These are phyloP conservation scores for Penicillium sclerotigenum DNA, from an alignment of 2,329 filamentous ascomycete genomes.

Conservation along the genomic window DNA sequence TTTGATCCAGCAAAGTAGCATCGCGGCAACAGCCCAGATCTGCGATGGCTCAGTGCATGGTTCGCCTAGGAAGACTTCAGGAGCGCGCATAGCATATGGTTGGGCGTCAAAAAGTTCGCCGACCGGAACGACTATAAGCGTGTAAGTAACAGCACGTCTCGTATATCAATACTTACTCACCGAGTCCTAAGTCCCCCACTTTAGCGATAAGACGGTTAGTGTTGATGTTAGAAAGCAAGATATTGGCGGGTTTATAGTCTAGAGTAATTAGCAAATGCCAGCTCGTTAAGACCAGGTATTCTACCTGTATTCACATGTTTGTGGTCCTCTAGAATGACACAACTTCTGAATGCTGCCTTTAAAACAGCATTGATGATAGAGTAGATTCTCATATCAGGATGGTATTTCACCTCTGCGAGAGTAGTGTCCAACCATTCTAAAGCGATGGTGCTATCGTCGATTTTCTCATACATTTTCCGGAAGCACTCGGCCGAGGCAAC, in stretches of 20 bases:
- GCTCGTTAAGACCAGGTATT: neutral
- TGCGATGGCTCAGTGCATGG: neutral
- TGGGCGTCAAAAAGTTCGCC: neutral
- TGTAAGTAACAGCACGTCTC: neutral
- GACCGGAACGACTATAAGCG: neutral
- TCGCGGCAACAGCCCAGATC: neutral
- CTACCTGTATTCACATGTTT: neutral
- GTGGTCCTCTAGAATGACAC: neutral
- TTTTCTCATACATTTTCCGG: neutral
- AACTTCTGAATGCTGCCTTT: neutral
- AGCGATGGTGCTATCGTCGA: neutral
- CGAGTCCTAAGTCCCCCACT: neutral
- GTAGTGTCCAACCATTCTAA: neutral
- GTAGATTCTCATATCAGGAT: neutral
- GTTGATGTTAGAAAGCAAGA: neutral
- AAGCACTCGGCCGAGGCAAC: neutral
- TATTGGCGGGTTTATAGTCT: neutral
- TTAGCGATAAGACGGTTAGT: neutral
- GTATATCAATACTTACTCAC: neutral
- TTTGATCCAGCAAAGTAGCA: constrained; percentile 1
- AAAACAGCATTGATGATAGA: neutral
- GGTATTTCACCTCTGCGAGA: neutral
- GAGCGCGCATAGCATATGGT: neutral
- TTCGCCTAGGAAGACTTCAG: neutral
- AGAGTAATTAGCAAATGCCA: neutral